Base-by-base conservation (phyloP, 805 yeast genomes). In the Teunomyces funiuensis region DNA sequence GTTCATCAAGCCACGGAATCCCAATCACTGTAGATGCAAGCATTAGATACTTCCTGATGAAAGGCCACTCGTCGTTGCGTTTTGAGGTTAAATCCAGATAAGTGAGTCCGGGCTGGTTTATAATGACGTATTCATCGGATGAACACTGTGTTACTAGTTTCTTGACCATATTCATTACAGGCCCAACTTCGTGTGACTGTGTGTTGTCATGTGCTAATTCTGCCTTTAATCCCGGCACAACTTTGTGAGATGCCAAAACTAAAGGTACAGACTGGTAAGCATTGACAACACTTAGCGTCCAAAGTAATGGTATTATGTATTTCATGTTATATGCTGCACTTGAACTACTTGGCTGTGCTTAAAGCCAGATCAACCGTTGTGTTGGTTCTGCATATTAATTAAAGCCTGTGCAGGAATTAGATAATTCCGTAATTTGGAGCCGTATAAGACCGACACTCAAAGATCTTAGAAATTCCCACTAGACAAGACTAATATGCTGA, bases 1-100 rank as follows among this genome's bases (percentile, higher is more conserved):
- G 39, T 3, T 65, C 65, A 18, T 63, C 61, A 10, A 71, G 69
- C 49, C 80, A 66, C 3, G 88, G 86, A 40, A 84, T 64, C 2
- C 80, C 76, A 3, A 81, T 66, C 6, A 81, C 65, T 0, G 87
- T 78, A 4, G 89, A 82, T n/a, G 86, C 68, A 55, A 71, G 64
- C 16, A 70, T 60, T 46, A 81, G 54, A 52, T 78, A 76, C 30
- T 74, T 69, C 43, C 82, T 68, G 4, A 83, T 47, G 44, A 73
- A 67, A 2, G 66, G 69, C 68, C 82, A 80, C 25, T 55, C 50
- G 11, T 60, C 66, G 45, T 69, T 69, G 26, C 66, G 51, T 1
- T 22, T 19, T 19, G 44, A 53, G 4, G 54, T 54, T 39, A 70
- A 19, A 44, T 70, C 74, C 8, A 45, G 44, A 29, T 46, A 53